Conservation (phyloP, 305 asterid genomes). For the Solanum hybrid region DNA sequence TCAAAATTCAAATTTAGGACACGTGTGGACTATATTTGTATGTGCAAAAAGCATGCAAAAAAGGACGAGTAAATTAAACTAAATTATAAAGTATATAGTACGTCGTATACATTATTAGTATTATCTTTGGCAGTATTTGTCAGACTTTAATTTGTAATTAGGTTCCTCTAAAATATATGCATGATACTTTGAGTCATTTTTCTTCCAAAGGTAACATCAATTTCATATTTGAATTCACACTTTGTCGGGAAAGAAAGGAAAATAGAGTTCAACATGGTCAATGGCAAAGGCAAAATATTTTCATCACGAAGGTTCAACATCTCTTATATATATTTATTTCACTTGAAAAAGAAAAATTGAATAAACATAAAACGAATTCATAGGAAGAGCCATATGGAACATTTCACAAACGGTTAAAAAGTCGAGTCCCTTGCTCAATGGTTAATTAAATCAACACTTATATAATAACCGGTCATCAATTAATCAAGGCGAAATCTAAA, state of each 20-base stretch:
- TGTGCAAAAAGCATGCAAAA: neutral
- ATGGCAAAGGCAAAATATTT: neutral
- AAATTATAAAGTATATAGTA: neutral
- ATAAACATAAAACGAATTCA: neutral
- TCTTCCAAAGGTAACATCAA: neutral
- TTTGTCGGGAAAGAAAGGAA: neutral
- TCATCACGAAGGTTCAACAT: neutral
- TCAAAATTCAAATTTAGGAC: neutral
- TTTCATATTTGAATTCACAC: neutral
- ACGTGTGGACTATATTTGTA: neutral
- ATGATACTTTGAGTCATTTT: neutral
- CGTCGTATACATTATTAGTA: neutral
- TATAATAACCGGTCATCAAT: neutral
- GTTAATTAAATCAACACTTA: neutral
- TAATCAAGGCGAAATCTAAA: neutral
- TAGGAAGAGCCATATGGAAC: neutral
- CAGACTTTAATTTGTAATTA: neutral
- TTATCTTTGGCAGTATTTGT: neutral
- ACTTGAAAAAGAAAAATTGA: no score
- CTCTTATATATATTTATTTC: neutral
- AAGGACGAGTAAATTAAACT: neutral
- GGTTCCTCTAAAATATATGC: neutral
- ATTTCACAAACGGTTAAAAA: neutral
- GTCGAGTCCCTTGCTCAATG: neutral
- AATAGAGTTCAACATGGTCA: neutral